Base-by-base conservation (phyloP, 257 asterid genomes). In the Dorcoceras hygrometricum region DNA sequence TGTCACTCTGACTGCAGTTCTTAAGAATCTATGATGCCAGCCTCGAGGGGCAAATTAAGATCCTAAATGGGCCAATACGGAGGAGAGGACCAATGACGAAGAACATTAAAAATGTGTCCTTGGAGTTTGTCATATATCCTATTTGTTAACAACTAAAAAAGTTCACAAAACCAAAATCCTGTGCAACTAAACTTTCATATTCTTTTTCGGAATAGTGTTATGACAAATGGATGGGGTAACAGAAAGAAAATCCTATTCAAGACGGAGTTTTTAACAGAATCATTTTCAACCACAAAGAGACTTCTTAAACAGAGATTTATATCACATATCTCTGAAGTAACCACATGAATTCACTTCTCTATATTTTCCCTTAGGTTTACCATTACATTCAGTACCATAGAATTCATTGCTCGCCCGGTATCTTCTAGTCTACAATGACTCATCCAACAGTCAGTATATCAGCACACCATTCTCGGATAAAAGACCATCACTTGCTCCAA, bases 291-390 rank as follows among this genome's bases (percentile, higher is more conserved):
- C 16, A 2, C 54, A 46, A 18, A 14, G 8, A 46, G 54, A 14
- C 54, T 18, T 46, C 54, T 39, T 39, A 39, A 39, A 39, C 19
- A 3, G 19, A 4, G 16, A 39, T 39, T 39, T 39, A 39, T 14
- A n/a, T 46, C 20, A 46, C 54, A 46, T 46, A 28, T n/a, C 19
- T 14, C n/a, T 29, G 1, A 8, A 22, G 27, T 12, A 5, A 26
- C 19, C 26, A 55, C 43, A 67, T 32, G 64, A 43, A 31, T 43
- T 59, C 59, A 39, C 54, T 18, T 43, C 20, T 69, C 61, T 59
- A 16, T 16, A 0, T 5, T 46, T 16, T 66, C 48, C 20, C 23
- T 27, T 31, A 66, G 59, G 55, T 53, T 54, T 31, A 24, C 59
- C 23, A 55, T 27, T 39, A 50, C 39, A 46, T 46, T 16, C 26